A percentile compares a stretch with the other conserved stretches of the same genome.
Evolutionary conservation across 164 flowering plant species (phyloP).

Genomic region (Aristolochia fimbriata): DNA sequence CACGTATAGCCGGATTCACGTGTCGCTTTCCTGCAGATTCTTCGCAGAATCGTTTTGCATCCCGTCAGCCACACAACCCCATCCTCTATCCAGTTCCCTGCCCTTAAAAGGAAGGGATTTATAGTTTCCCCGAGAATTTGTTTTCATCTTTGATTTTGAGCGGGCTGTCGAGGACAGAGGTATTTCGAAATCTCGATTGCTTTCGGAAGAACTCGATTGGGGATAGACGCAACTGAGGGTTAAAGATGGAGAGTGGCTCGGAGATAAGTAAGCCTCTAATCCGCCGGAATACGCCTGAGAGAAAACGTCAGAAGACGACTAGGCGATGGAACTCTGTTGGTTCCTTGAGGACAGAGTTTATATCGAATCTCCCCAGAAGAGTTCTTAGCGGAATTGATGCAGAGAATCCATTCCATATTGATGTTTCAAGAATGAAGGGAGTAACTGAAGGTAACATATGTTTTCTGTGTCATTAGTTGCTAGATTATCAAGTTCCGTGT

Average conservation of each 20-base stretch:
- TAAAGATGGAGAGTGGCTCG: not conserved
- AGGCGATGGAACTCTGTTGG: conserved; percentile 11
- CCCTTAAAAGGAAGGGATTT: too few species aligned
- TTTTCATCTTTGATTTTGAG: not conserved
- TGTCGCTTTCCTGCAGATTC: too few species aligned
- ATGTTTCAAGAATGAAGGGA: conserved; percentile 20
- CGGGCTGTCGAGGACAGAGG: not conserved
- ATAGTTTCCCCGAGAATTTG: not conserved
- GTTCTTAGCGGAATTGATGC: conserved; percentile 25
- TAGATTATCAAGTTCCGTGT: not conserved
- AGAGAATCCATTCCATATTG: conserved; percentile 20
- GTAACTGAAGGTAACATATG: conserved; percentile 18
- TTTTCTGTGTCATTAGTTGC: not conserved
- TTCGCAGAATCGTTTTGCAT: too few species aligned
- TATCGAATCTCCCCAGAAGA: conserved; percentile 21
- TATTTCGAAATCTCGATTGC: not conserved
- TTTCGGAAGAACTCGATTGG: not conserved
- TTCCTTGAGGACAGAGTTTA: conserved; percentile 17
- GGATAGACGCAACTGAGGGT: not conserved
- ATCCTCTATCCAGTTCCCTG: too few species aligned
- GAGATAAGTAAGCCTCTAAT: conserved; percentile 17
- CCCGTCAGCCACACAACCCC: too few species aligned
- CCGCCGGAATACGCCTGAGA: not conserved
- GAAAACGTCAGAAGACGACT: not conserved
- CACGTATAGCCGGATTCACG: too few species aligned